Evolutionary conservation across 1,139 yeast genomes (phyloP), one percentile per base, ranked within the genome.

Genomic region (Zygotorulaspora mrakii): DNA sequence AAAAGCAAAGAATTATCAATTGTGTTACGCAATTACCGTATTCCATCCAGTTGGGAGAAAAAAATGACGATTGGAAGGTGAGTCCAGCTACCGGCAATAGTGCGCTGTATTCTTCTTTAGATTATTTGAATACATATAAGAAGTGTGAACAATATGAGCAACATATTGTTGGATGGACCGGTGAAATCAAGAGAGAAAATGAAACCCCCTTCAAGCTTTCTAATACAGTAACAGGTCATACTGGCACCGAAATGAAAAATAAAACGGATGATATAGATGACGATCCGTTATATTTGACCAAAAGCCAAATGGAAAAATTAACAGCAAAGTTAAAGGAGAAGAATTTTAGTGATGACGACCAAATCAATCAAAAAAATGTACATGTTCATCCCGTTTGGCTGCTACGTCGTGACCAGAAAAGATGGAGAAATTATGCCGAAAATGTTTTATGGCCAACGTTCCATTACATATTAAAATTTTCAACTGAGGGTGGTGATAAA

Each of bases 161-260:
- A 33, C 85, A 87, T 49, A 67, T 87, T 44, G 80, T 94, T 40
- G 96, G 89, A 1, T 94, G 99, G 99, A 84, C 96, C 0, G 98
- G 98, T 18, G 97, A 88, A 62, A 69, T 88, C 47, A 45, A 44
- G 10, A 44, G 55, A 33, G 47, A 41, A 18, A 33, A 33, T 8
- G 37, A 37, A 12, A 27, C 33, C 12, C 33, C 34, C 4, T 16
- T 14, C 4, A 28, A 3, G n/a, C 31, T 16, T 17, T 28, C 31
- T 3, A 28, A 28, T 12, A 28, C 32, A 28, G 33, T 28, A 16
- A 14, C 33, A 33, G 31, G 31, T n/a, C 31, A 28, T 14, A 37
- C 37, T 8, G 43, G 45, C n/a, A 31, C 44, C 14, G 45, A 47
- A 20, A 29, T 41, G 25, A 42, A 33, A 24, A 48, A 42, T 37